These are phyloP conservation scores for Paramarasmius palmivorus DNA, from an alignment of 1,284 basidiomycete genomes.

Conservation along the genomic window DNA sequence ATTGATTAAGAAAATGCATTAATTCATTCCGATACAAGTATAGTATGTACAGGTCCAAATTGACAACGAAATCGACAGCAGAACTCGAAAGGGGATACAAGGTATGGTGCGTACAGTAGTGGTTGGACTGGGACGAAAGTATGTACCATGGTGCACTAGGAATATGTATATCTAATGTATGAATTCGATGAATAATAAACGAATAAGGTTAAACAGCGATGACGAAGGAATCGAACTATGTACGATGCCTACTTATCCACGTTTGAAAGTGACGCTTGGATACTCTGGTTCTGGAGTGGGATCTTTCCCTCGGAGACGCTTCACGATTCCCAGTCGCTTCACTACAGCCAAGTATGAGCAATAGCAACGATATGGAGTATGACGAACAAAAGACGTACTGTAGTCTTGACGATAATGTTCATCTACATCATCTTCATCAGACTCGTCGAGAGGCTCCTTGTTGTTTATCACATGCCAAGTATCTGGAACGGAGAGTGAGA, in stretches of 20 bases:
- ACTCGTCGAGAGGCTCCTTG: slow-evolving; percentile 53
- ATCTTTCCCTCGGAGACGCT: slow-evolving; percentile 49
- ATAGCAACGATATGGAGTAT: background rate
- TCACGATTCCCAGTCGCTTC: slow-evolving; percentile 58
- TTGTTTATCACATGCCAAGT: slow-evolving; percentile 56
- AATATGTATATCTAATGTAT: background rate
- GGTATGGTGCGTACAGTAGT: too few relatives aligned
- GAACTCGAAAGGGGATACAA: too few relatives aligned
- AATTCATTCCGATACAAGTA: too few relatives aligned
- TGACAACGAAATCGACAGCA: too few relatives aligned
- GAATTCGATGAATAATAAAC: background rate
- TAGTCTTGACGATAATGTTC: slow-evolving; percentile 56
- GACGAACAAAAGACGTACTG: slow-evolving; percentile 34
- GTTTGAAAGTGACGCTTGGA: background rate
- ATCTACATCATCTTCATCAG: slow-evolving; percentile 57
- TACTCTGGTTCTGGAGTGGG: slow-evolving; percentile 43
- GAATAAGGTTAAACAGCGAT: background rate
- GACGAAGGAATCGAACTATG: background rate
- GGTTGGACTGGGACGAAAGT: too few relatives aligned
- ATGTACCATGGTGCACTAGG: too few relatives aligned
- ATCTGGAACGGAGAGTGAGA: slow-evolving; percentile 36
- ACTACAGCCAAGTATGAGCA: slow-evolving; percentile 32
- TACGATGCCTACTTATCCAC: background rate
- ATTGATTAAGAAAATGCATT: too few relatives aligned
- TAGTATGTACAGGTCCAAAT: too few relatives aligned